A percentile compares a stretch with the other conserved stretches of the same genome.
Evolutionary conservation across 23 red algal genomes (phyloP).

Genomic region (Cyanidioschyzon merolae): DNA sequence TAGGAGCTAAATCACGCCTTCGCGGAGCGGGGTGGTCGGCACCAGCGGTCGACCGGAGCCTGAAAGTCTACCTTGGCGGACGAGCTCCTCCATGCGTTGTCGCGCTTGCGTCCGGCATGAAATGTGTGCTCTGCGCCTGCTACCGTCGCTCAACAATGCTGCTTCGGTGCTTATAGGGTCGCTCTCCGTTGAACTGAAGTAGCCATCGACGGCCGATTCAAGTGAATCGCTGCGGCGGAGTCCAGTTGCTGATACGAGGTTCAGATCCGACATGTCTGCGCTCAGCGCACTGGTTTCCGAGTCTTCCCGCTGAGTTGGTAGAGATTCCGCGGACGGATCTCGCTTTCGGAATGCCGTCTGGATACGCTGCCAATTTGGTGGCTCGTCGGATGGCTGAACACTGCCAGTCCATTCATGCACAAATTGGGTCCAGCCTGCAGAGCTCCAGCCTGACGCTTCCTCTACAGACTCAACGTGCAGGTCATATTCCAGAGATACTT

Average conservation of each 20-base stretch:
- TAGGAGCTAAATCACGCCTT: neutral
- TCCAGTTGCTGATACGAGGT: neutral
- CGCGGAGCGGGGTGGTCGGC: neutral
- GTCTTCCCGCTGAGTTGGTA: neutral
- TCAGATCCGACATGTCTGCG: neutral
- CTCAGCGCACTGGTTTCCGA: neutral
- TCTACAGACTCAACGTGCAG: neutral
- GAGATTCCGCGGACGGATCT: neutral
- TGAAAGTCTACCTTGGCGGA: neutral
- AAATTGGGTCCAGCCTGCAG: neutral
- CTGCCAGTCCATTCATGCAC: neutral
- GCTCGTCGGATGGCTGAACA: neutral
- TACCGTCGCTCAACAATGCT: neutral
- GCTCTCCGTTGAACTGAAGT: neutral
- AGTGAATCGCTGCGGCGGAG: neutral
- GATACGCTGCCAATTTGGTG: neutral
- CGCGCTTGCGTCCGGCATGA: neutral
- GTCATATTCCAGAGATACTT: neutral
- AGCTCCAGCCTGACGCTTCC: neutral
- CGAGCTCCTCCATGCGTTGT: neutral
- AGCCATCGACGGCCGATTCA: neutral
- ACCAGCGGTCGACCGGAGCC: neutral
- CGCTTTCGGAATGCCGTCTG: neutral
- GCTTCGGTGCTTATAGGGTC: neutral
- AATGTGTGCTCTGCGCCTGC: neutral